phyloP scores from a whole-genome alignment of 2,329 filamentous ascomycete genomes.

The Apiospora hydei region DNA sequence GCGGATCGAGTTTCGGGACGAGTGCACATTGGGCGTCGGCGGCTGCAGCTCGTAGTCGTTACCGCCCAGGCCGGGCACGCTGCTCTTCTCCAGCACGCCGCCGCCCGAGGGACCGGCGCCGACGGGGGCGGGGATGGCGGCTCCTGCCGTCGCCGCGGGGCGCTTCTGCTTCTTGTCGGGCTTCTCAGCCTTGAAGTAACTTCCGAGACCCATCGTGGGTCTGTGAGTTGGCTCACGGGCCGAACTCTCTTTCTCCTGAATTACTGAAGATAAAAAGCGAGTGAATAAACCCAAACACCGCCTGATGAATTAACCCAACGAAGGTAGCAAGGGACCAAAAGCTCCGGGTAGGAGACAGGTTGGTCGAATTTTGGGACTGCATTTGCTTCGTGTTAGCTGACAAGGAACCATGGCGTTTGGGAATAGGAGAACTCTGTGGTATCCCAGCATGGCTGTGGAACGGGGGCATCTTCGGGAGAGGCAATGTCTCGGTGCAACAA shows the following conservation, averaged over 20 bases:
- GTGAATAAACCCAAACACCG: background rate
- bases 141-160: constrained; percentile 31
- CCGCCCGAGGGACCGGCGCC: constrained; percentile 35
- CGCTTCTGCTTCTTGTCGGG: constrained; percentile 41
- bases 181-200: constrained; percentile 67
- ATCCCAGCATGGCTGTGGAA: background rate
- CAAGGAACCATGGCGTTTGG: background rate
- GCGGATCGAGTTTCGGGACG: constrained; percentile 59
- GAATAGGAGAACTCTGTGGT: background rate
- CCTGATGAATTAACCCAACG: background rate
- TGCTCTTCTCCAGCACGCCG: background rate
- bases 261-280: background rate
- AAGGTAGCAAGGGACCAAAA: background rate
- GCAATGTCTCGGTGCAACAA: background rate
- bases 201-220: constrained; percentile 63
- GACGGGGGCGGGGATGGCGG: constrained; percentile 46
- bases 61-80: constrained; percentile 29
- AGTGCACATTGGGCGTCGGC: constrained; percentile 56
- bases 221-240: constrained; percentile 6
- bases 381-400: constrained; percentile 7
- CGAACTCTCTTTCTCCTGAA: background rate
- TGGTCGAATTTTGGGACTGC: background rate
- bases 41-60: constrained; percentile 58
- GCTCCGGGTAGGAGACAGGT: background rate
- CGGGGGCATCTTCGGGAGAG: background rate